Conservation (phyloP, 1,284 basidiomycete species). For the Tilletiopsis washingtonensis region DNA sequence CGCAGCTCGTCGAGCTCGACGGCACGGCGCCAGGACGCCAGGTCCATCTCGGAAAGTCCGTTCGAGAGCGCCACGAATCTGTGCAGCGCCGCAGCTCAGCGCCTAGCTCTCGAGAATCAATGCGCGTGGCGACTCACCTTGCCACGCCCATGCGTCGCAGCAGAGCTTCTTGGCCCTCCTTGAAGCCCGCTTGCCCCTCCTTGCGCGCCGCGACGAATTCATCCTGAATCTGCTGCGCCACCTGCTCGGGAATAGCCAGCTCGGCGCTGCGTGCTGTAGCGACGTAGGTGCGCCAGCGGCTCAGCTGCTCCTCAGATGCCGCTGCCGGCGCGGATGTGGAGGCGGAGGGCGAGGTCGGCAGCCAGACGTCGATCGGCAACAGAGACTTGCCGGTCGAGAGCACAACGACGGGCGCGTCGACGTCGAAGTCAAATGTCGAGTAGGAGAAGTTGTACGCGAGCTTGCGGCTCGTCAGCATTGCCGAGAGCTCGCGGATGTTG, state of each 20-base stretch:
- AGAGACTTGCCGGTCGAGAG: slow-evolving; percentile 58
- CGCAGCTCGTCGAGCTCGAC: neutral
- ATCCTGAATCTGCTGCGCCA: slow-evolving; percentile 35
- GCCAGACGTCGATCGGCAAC: slow-evolving; percentile 40
- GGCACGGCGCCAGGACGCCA: neutral
- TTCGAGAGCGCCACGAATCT: neutral
- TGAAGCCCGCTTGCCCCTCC: neutral
- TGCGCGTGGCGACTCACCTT: neutral
- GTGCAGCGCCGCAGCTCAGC: neutral
- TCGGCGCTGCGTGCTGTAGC: neutral
- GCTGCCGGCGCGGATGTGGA: neutral
- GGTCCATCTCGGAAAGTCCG: neutral
- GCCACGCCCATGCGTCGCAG: neutral
- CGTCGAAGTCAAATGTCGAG: slow-evolving; percentile 64
- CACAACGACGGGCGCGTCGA: slow-evolving; percentile 62
- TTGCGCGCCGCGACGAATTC: slow-evolving; percentile 35
- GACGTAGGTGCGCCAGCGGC: neutral
- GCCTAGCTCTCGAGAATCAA: no score
- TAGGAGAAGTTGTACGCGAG: slow-evolving; percentile 74
- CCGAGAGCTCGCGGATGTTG: slow-evolving; percentile 64
- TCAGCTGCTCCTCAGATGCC: neutral
- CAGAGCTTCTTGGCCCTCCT: neutral
- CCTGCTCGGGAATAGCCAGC: slow-evolving; percentile 17
- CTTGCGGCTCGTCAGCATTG: slow-evolving; percentile 61
- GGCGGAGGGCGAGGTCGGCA: slow-evolving; percentile 4